phyloP scores from a whole-genome alignment of 2,329 filamentous ascomycete genomes.

The Claviceps humidiphila region DNA sequence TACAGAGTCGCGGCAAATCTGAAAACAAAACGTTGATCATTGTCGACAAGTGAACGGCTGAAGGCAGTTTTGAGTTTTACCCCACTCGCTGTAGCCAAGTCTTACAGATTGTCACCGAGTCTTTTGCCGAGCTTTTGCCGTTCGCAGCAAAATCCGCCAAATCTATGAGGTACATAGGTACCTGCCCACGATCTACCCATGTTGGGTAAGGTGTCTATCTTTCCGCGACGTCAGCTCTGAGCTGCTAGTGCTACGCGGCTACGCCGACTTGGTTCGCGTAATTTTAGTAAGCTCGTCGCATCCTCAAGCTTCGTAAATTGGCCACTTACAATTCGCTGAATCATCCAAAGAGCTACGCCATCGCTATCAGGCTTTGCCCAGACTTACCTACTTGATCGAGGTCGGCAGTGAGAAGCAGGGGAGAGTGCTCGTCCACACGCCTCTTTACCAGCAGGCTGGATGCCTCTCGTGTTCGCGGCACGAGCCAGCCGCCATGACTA shows the following conservation, averaged over 20 bases:
- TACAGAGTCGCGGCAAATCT: not conserved
- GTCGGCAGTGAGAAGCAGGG: not conserved
- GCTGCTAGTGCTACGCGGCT: too few species aligned
- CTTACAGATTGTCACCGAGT: too few species aligned
- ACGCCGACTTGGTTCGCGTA: not conserved
- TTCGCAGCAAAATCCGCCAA: not conserved
- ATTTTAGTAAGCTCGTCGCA: not conserved
- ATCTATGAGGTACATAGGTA: not conserved
- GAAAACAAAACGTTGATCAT: not conserved
- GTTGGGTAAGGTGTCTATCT: not conserved
- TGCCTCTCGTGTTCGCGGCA: not conserved
- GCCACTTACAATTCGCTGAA: not conserved
- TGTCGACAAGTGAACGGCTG: too few species aligned
- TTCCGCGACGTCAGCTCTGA: not conserved
- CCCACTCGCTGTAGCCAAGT: too few species aligned
- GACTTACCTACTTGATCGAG: not conserved
- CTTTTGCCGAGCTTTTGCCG: not conserved
- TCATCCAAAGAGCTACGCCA: not conserved
- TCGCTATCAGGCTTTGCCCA: not conserved
- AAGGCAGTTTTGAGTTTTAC: too few species aligned
- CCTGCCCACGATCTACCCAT: not conserved
- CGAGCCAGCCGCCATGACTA: constrained; percentile 16
- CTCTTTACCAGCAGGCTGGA: not conserved
- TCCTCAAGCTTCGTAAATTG: not conserved
- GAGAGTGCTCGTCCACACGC: not conserved